These are phyloP conservation scores for Kondoa malvinella DNA, from an alignment of 768 basidiomycete species.

Conservation along the genomic window DNA sequence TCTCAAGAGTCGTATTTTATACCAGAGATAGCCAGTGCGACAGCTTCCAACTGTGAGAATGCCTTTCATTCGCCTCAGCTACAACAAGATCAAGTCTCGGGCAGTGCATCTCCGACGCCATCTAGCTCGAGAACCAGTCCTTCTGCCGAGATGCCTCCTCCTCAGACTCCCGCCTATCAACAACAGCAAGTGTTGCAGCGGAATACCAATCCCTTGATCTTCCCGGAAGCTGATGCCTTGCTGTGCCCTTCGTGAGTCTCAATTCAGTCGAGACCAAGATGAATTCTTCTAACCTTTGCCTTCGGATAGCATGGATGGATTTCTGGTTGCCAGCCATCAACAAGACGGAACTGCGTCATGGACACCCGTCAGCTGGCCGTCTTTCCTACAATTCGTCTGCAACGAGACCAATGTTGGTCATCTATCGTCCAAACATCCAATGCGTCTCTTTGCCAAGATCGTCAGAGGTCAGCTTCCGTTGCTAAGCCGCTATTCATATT, in stretches of 20 bases:
- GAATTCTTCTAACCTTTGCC: neutral
- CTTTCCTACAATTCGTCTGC: conserved; percentile 1
- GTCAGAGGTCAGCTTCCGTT: neutral
- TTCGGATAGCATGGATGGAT: neutral
- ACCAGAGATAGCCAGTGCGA: neutral
- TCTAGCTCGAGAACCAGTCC: too few species aligned
- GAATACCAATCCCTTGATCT: neutral
- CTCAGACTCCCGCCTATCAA: neutral
- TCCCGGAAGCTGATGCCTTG: neutral
- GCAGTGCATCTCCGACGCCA: too few species aligned
- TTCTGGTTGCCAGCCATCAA: neutral
- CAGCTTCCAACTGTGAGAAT: neutral
- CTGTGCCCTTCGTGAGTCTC: neutral
- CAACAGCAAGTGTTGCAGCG: too few species aligned
- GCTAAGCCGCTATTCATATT: too few species aligned
- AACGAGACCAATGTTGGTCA: neutral
- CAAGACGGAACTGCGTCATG: neutral
- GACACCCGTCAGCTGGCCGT: neutral
- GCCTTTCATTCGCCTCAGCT: neutral
- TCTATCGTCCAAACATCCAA: conserved; percentile 1
- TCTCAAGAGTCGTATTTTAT: too few species aligned
- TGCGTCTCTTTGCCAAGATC: conserved; percentile 5
- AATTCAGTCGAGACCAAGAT: neutral
- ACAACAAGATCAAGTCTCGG: too few species aligned
- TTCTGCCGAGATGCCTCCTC: neutral